These are phyloP conservation scores for Symbiodinium pilosum DNA, from an alignment of 73 alveolate species.

Conservation along the genomic window DNA sequence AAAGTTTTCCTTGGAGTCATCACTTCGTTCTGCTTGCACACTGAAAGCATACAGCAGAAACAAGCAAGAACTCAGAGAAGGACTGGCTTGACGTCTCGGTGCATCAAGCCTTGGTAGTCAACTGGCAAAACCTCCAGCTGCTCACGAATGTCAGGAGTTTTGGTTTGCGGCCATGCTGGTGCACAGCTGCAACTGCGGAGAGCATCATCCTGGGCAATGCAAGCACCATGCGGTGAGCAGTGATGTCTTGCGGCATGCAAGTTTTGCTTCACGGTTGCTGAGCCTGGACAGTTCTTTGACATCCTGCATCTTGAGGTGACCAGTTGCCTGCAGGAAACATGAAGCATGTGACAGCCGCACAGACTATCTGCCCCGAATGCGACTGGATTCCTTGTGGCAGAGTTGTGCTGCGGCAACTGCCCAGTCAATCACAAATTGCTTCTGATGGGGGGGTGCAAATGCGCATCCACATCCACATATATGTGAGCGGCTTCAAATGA, in stretches of 20 bases:
- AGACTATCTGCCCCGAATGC: too few relatives aligned
- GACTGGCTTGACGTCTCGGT: slow-evolving; percentile 67
- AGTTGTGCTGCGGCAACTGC: too few relatives aligned
- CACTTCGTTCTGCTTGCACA: too few relatives aligned
- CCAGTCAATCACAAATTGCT: too few relatives aligned
- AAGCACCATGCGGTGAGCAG: not conserved
- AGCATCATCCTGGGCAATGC: slow-evolving; percentile 55
- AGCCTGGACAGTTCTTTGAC: slow-evolving; percentile 35
- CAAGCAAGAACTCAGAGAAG: not conserved
- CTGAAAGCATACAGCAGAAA: too few relatives aligned
- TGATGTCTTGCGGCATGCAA: not conserved
- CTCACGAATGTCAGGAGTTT: too few relatives aligned
- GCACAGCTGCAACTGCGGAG: slow-evolving; percentile 35
- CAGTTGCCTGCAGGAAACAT: slow-evolving; percentile 22
- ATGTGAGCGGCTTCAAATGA: too few relatives aligned
- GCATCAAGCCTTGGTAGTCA: slow-evolving; percentile 90
- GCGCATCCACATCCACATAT: too few relatives aligned
- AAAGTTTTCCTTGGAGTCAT: slow-evolving; percentile 25
- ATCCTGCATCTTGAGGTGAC: slow-evolving; percentile 50
- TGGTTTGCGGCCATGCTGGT: slow-evolving; percentile 30
- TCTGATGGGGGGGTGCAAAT: too few relatives aligned
- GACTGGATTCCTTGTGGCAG: too few relatives aligned
- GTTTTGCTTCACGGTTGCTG: not conserved
- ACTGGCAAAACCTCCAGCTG: too few relatives aligned
- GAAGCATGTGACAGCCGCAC: too few relatives aligned